Evolutionary conservation across 768 basidiomycete species (phyloP), one percentile per base, ranked within the genome.

Genomic region (Terana coerulea): DNA sequence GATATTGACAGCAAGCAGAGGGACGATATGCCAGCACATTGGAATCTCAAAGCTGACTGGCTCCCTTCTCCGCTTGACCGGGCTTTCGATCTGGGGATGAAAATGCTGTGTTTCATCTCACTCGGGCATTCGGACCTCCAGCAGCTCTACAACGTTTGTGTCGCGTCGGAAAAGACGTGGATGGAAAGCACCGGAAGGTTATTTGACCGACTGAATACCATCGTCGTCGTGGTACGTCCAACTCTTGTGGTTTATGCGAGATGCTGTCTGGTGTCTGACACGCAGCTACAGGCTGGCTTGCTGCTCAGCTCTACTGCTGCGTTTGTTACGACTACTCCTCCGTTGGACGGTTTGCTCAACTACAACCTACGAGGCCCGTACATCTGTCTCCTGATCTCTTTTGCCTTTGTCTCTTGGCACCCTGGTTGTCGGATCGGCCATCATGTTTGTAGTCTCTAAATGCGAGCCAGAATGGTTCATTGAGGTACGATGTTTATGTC

Each of bases 291-390:
- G 53, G 53, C 47, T 19, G 42, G 47, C 5, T 25, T 54, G 33
- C 25, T 54, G 14, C 40, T 54, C 10, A 26, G 36, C 17, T 12
- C 53, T 5, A 37, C 39, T 3, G 53, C 47, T 17, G 53, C 53
- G 5, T 54, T 54, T 29, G 22, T 54, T 9, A 49, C 53, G 9
- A 54, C 53, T 0, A 8, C 19, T n/a, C 47, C 53, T 6, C 53
- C 53, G 2, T 3, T 45, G 5, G 8, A 25, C 7, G 10, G 11
- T 9, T 11, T 30, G 21, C 37, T 54, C 40, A 31, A 54, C 48
- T 54, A 54, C 34, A 54, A 22, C 12, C 7, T 2, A 11, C 19
- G 28, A 7, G 53, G 48, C 3, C 48, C 48, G 10, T 54, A 54
- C 21, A 17, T 54, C 2, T 42, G 47, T 19, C 42, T 54, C 9